Base-by-base conservation (phyloP, 441 rosid species). In the Eutrema salsugineum region DNA sequence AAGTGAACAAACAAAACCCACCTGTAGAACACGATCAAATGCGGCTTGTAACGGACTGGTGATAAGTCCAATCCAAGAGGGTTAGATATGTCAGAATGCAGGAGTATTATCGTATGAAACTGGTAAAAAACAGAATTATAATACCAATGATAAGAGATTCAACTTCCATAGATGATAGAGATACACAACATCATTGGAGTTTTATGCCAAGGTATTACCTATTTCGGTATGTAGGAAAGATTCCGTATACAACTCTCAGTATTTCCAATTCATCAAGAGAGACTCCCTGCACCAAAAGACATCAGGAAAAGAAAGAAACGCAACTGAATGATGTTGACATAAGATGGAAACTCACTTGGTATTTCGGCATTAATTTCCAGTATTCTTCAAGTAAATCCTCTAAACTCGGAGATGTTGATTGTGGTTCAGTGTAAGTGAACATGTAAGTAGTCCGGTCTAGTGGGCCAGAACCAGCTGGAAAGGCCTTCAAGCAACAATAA, bases 401-500 rank as follows among this genome's bases (percentile, higher is more conserved):
- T 69, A 94, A 66, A 78, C 83, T 80, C 5, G 98, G 99, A 27
- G 90, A 87, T 62, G 81, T 78, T 14, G 93, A 85, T 83, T 88
- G 93, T 54, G 99, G 98, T 80, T 83, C 83, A 64, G 94, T 85
- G 70, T 94, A 92, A 40, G 99, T 88, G 85, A 94, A 92, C 99
- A 94, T 92, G 76, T 94, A 94, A 20, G 93, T 88, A 22, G 99
- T 94, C 32, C 97, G 94, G 81, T 94, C 98, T 39, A 76, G 30
- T 36, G 93, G 93, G 57, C 94, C 97, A 63, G 99, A 92, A 36
- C 99, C 97, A 66, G 98, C 90, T 8, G 99, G 98, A 86, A 92
- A 94, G 77, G 99, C 98, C 99, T 94, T 84, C 47, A 40, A 76
- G 70, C 46, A 50, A 46, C 73, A 74, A 63, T 48, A 65, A 59